Base-by-base conservation (phyloP, 768 basidiomycete species). In the Mycena latifolia region DNA sequence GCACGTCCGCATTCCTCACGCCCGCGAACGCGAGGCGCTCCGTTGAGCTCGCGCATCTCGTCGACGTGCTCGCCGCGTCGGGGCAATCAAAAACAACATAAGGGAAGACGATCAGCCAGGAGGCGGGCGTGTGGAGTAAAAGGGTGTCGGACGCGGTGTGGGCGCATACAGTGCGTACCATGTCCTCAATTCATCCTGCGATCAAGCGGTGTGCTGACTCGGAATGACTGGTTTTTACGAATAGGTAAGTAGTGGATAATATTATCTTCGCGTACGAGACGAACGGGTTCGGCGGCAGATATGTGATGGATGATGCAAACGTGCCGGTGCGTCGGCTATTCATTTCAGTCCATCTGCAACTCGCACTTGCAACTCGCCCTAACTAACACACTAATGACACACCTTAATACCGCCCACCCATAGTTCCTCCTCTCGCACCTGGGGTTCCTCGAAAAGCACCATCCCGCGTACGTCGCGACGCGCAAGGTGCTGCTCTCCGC, bases 291-390 rank as follows among this genome's bases (percentile, higher is more conserved):
- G 90, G 92, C 35, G 85, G 88, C 12, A 80, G 87, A 61, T 92
- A 92, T 75, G 86, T 92, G 22, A 93, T 93, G 92, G 92, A 93
- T 69, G 92, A 94, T 69, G 92, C 92, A 7, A 94, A 94, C 69
- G 92, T 94, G 46, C 92, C 92, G 8, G 91, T 92, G 75, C 71
- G 88, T 75, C 5, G n/a, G n/a, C n/a, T n/a, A 39, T 33, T 33
- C 31, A 33, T 33, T 33, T 33, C 31, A 33, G 6, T 33, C n/a
- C n/a, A n/a, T n/a, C n/a, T n/a, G n/a, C n/a, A n/a, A n/a, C n/a
- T n/a, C n/a, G n/a, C n/a, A n/a, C n/a, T n/a, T n/a, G n/a, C n/a
- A n/a, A n/a, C n/a, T n/a, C n/a, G n/a, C n/a, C n/a, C n/a, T n/a
- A n/a, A n/a, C n/a, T n/a, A n/a, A n/a, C n/a, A n/a, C n/a, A n/a